A percentile compares a stretch with the other conserved stretches of the same genome.
These are phyloP conservation scores for Cercophora samala DNA, from an alignment of 495 filamentous ascomycete species.

Conservation along the genomic window DNA sequence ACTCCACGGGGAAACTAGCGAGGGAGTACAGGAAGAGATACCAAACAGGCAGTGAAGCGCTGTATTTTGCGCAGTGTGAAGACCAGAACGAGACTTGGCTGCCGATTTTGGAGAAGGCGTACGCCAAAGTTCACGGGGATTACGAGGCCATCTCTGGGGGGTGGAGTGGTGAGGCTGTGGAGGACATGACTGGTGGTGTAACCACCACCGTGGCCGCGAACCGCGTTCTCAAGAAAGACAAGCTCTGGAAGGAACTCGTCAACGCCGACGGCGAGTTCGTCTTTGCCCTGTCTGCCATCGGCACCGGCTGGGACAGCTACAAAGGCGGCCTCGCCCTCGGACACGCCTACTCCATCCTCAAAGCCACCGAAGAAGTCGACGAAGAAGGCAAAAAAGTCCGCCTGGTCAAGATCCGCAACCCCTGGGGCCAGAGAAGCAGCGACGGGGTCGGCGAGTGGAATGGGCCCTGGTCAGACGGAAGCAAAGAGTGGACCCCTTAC, in stretches of 20 bases:
- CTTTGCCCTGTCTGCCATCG: conserved; percentile 71
- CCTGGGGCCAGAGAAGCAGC: conserved; percentile 64
- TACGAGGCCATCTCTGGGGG: conserved; percentile 83
- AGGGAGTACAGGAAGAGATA: conserved; percentile 68
- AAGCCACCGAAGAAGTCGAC: conserved; percentile 71
- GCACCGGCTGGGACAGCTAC: conserved; percentile 51
- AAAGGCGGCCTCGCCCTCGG: conserved; percentile 66
- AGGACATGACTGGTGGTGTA: conserved; percentile 90
- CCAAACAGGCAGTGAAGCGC: conserved; percentile 69
- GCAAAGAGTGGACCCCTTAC: conserved; percentile 85
- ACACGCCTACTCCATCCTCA: conserved; percentile 88
- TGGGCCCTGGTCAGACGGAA: conserved; percentile 84
- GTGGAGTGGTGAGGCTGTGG: conserved; percentile 81
- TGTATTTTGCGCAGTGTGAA: conserved; percentile 85
- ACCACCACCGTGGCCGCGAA: conserved; percentile 74
- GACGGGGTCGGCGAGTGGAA: conserved; percentile 62
- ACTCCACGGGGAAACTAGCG: conserved; percentile 35
- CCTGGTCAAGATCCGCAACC: conserved; percentile 77
- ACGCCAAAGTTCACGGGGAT: conserved; percentile 91
- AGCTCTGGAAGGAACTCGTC: conserved; percentile 83
- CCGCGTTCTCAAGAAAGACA: conserved; percentile 81
- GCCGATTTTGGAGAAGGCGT: conserved; percentile 90
- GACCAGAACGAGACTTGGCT: conserved; percentile 92
- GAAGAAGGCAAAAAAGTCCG: conserved; percentile 39
- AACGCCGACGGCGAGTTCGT: conserved; percentile 84